Conservation (phyloP, 2,329 filamentous ascomycete genomes). For the Scedosporium dehoogii region DNA sequence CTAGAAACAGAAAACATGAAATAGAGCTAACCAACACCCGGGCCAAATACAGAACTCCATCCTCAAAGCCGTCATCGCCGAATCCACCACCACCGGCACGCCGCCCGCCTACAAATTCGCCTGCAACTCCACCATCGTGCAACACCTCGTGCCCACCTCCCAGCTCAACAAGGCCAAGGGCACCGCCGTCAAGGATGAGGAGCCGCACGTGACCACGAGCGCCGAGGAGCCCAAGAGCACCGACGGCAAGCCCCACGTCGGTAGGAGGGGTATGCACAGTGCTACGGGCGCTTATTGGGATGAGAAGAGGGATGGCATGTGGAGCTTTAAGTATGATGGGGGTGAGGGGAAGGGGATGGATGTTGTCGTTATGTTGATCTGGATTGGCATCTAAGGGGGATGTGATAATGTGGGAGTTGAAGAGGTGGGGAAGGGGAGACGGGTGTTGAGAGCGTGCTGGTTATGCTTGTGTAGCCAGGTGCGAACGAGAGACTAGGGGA, state of each 20-base stretch:
- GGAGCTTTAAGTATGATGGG: conserved; percentile 76
- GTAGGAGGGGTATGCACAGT: conserved; percentile 82
- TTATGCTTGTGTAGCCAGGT: too few relatives aligned
- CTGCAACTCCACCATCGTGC: conserved; percentile 96
- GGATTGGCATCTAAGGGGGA: conserved; percentile 54
- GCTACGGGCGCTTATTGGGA: conserved; percentile 84
- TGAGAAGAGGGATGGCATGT: conserved; percentile 83
- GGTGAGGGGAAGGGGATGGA: conserved; percentile 58
- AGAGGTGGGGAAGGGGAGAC: background rate
- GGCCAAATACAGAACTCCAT: conserved; percentile 52
- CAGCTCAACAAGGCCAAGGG: conserved; percentile 51
- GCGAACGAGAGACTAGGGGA: background rate
- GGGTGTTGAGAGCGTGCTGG: background rate
- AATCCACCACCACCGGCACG: conserved; percentile 50
- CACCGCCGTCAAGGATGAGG: conserved; percentile 34
- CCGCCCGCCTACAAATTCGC: conserved; percentile 78
- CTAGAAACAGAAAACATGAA: background rate
- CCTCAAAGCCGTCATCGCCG: conserved; percentile 67
- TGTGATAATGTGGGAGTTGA: background rate
- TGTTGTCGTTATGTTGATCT: conserved; percentile 64
- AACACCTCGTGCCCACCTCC: conserved; percentile 69
- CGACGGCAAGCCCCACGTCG: conserved; percentile 61
- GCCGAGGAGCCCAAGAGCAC: conserved; percentile 43
- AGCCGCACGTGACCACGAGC: conserved; percentile 46
- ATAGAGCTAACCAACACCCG: background rate